These are phyloP conservation scores for Zygosaccharomyces siamensis DNA, from an alignment of 805 yeast genomes.

Conservation along the genomic window DNA sequence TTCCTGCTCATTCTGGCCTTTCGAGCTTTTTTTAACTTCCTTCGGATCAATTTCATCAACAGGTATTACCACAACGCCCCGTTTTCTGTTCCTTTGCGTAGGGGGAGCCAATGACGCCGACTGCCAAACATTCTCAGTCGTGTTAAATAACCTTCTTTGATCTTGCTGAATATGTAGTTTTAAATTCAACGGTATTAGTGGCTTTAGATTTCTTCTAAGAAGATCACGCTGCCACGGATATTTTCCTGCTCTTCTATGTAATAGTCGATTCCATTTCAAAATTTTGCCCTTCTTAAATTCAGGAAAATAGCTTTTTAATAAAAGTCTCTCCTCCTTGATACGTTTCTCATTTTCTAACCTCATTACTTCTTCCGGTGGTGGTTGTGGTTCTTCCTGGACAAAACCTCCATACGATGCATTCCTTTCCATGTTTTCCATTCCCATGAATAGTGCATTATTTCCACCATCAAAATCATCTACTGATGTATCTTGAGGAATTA, in stretches of 20 bases:
- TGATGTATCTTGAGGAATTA: constrained; percentile 7
- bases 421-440: constrained; percentile 26
- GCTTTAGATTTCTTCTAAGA: constrained; percentile 15
- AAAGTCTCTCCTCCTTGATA: constrained; percentile 32
- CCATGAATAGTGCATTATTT: constrained; percentile 34
- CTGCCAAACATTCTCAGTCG: constrained; percentile 11
- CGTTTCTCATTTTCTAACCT: constrained; percentile 16
- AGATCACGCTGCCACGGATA: constrained; percentile 42
- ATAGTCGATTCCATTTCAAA: constrained; percentile 51
- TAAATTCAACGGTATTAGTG: constrained; percentile 48
- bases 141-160: constrained; percentile 45
- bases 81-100: constrained; percentile 10
- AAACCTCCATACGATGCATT: constrained; percentile 19
- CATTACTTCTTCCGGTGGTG: constrained; percentile 14
- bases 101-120: constrained; percentile 3
- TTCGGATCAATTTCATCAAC: constrained; percentile 27
- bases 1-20: constrained; percentile 20
- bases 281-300: constrained; percentile 46
- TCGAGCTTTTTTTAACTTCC: constrained; percentile 19
- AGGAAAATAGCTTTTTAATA: constrained; percentile 51
- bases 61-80: constrained; percentile 21
- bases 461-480: constrained; percentile 19
- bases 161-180: constrained; percentile 53
- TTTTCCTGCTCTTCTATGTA: constrained; percentile 45
- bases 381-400: constrained; percentile 16